Evolutionary conservation across 805 yeast genomes (phyloP).

Genomic region (Yamadazyma laniorum): DNA sequence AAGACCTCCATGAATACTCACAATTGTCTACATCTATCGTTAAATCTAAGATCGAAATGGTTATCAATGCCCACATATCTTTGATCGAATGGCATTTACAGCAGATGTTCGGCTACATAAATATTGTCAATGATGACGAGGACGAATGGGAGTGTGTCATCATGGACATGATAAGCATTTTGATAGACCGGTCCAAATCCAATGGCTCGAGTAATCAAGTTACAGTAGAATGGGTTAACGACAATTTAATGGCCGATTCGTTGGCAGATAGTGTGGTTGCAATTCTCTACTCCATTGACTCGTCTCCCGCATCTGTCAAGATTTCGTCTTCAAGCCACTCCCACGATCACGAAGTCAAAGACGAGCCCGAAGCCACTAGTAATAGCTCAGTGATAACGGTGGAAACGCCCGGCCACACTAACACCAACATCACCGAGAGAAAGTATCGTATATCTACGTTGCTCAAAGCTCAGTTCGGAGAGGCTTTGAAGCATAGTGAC

Average conservation of each 20-base stretch:
- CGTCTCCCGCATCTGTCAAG: conserved; percentile 93
- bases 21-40: conserved; percentile 83
- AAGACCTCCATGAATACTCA: conserved; percentile 85
- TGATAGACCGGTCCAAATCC: conserved; percentile 38
- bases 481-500: conserved; percentile 48
- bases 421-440: conserved; percentile 29
- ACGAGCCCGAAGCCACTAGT: conserved; percentile 16
- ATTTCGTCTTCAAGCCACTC: conserved; percentile 61
- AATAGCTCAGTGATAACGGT: conserved; percentile 5
- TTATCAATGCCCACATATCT: conserved; percentile 77
- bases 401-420: conserved; percentile 24
- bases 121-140: conserved; percentile 57
- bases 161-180: conserved; percentile 42
- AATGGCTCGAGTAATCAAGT: conserved; percentile 38
- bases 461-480: conserved; percentile 86
- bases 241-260: conserved; percentile 77
- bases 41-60: conserved; percentile 75
- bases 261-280: conserved; percentile 94
- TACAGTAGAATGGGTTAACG: conserved; percentile 87
- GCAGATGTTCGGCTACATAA: conserved; percentile 91
- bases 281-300: conserved; percentile 84
- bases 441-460: conserved; percentile 56
- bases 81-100: conserved; percentile 84
- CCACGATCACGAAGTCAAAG: conserved; percentile 31
- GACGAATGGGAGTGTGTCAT: conserved; percentile 43